Percentiles rank a stretch among this genome's conserved stretches.
Evolutionary conservation across 2,329 filamentous ascomycete species (phyloP).

Genomic region (Lachnellula cervina): DNA sequence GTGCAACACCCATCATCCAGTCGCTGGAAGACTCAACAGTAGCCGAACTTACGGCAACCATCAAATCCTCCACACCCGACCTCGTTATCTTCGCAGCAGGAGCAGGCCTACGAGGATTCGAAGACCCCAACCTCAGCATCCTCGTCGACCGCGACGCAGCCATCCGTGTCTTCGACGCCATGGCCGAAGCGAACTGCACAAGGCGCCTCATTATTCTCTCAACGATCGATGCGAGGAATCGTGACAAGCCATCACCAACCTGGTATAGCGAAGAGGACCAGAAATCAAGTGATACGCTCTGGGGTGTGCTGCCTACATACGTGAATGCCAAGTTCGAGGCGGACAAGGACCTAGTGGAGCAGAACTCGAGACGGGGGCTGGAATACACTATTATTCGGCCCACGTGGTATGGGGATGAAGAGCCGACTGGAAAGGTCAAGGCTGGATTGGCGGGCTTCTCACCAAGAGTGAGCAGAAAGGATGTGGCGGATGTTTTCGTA

Average conservation of each 20-base stretch:
- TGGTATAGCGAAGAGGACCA: constrained; percentile 41
- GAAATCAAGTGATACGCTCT: constrained; percentile 34
- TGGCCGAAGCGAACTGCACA: constrained; percentile 33
- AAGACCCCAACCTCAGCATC: constrained; percentile 37
- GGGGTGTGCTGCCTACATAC: constrained; percentile 37
- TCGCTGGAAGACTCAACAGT: constrained; percentile 37
- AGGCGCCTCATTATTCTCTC: constrained; percentile 44
- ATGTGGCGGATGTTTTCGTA: constrained; percentile 41
- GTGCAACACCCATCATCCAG: constrained; percentile 40
- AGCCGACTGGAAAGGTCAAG: constrained; percentile 35
- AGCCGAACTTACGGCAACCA: constrained; percentile 34
- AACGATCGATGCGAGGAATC: constrained; percentile 41
- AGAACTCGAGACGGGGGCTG: constrained; percentile 35
- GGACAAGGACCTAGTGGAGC: constrained; percentile 36
- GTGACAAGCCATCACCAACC: constrained; percentile 34
- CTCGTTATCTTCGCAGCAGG: constrained; percentile 34
- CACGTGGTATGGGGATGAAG: constrained; percentile 36
- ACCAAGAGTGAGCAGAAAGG: constrained; percentile 37
- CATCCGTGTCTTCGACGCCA: constrained; percentile 42
- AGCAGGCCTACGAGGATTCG: constrained; percentile 21
- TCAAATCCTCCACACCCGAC: constrained; percentile 32
- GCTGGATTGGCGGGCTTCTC: constrained; percentile 39
- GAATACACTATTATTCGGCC: constrained; percentile 44
- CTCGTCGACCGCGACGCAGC: constrained; percentile 43
- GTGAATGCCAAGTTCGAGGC: constrained; percentile 40